These are phyloP conservation scores for Fusarium drepaniforme DNA, from an alignment of 2,329 filamentous ascomycete species.

Conservation along the genomic window DNA sequence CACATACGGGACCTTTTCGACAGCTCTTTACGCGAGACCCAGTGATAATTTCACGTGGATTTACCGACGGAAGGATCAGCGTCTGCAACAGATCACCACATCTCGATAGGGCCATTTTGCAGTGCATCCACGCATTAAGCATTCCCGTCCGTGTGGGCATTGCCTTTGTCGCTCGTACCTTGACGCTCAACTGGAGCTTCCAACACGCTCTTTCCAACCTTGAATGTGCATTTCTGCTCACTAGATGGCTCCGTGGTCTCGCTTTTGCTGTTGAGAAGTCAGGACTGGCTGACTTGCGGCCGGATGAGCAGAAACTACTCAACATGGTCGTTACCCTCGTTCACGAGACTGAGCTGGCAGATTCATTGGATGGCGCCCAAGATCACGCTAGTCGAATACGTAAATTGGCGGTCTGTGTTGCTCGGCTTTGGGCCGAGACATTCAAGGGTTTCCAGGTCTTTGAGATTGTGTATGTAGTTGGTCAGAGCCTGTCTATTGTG, in stretches of 20 bases:
- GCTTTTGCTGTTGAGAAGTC: slow-evolving; percentile 2
- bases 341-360: neutral
- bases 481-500: neutral
- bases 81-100: slow-evolving; percentile 18
- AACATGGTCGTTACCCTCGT: slow-evolving; percentile 12
- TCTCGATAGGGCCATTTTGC: slow-evolving; percentile 21
- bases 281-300: neutral
- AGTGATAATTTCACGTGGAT: neutral
- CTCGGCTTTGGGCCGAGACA: slow-evolving; percentile 26
- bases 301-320: slow-evolving; percentile 14
- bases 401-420: slow-evolving; percentile 10
- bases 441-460: slow-evolving; percentile 31
- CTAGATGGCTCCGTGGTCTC: slow-evolving; percentile 18
- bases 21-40: slow-evolving; percentile 6
- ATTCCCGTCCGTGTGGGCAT: slow-evolving; percentile 25
- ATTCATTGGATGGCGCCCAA: neutral
- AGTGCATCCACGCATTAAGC: slow-evolving; percentile 27
- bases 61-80: neutral
- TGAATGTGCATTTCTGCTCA: slow-evolving; percentile 26
- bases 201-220: slow-evolving; percentile 26
- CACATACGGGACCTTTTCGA: slow-evolving; percentile 7
- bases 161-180: slow-evolving; percentile 25
- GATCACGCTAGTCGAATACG: slow-evolving; percentile 8
- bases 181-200: slow-evolving; percentile 28
- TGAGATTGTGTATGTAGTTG: slow-evolving; percentile 28